Evolutionary conservation across 78 protist genomes (phyloP).

Genomic region (Dictyostelium intermedium): DNA sequence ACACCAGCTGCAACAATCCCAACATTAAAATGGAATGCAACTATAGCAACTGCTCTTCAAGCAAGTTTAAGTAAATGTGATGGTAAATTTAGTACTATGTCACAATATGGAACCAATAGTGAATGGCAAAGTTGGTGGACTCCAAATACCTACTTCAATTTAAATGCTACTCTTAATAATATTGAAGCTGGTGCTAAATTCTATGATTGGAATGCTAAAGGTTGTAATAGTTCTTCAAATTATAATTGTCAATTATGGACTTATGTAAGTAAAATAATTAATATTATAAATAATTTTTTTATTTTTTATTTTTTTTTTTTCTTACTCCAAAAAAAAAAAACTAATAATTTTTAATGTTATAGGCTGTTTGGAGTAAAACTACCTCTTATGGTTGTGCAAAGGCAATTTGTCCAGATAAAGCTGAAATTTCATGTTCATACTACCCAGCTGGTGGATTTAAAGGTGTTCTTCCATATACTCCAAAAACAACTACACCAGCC

Average conservation of each 20-base stretch:
- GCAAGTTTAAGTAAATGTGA: neutral
- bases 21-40: neutral
- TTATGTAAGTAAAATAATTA: neutral
- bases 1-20: conserved; percentile 8
- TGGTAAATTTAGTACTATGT: neutral
- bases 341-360: neutral
- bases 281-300: neutral
- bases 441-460: conserved; percentile 20
- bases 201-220: conserved; percentile 6
- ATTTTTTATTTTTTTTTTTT: neutral
- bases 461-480: conserved; percentile 33
- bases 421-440: conserved; percentile 9
- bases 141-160: conserved; percentile 17
- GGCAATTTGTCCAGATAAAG: neutral
- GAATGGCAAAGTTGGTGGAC: conserved; percentile 36
- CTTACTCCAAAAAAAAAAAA: neutral
- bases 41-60: conserved; percentile 27
- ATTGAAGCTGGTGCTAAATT: neutral
- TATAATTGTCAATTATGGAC: conserved; percentile 1
- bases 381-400: conserved; percentile 44
- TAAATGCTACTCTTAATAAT: neutral
- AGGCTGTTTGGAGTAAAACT: conserved; percentile 9
- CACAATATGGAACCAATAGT: neutral
- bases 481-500: neutral
- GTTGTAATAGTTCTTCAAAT: neutral